Evolutionary conservation across 2,329 filamentous ascomycete species (phyloP), one percentile per base, ranked within the genome.

Genomic region (Penicillium sp.): DNA sequence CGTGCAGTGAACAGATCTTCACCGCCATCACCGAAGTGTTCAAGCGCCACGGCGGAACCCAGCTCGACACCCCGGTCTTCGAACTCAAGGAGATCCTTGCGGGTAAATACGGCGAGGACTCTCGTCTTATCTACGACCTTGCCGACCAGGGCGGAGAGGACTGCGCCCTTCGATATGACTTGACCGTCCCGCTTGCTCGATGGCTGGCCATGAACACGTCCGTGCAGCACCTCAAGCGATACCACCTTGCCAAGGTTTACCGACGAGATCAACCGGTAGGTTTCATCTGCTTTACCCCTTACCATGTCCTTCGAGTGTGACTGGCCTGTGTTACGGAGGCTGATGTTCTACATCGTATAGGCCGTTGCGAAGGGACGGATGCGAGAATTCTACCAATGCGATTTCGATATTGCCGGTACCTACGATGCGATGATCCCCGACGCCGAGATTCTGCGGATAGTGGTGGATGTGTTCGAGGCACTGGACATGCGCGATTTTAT

Each of bases 301-400:
- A 19, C 19, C 21, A 29, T 35, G 31, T n/a, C 8, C 11, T 23
- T 8, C 15, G 11, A 49, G 23, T 11, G 13, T 26, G 15, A 21
- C 23, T 45, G 31, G 51, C 7, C 17, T 35, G 13, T 35, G 31
- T 13, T 35, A 35, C 31, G 9, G 7, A 31, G 55, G 15, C 51
- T 60, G 35, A 60, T 56, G 7, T 17, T 26, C 15, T 17, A 38
- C 6, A n/a, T 17, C 13, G 41, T 31, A 48, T 44, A 64, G 62
- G 91, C 92, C 64, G 92, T 97, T 81, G 91, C 90, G 65, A 95
- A 96, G 76, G 94, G 93, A 56, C 88, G 93, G 58, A 95, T 97
- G 90, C 87, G 94, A 73, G 94, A 97, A 79, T 97, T 97, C 79
- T 97, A 96, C 82, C 93, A 97, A 79, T 97, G 93, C 81, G 94